Base-by-base conservation (phyloP, 768 basidiomycete genomes). In the Stropharia rugosoannulata region DNA sequence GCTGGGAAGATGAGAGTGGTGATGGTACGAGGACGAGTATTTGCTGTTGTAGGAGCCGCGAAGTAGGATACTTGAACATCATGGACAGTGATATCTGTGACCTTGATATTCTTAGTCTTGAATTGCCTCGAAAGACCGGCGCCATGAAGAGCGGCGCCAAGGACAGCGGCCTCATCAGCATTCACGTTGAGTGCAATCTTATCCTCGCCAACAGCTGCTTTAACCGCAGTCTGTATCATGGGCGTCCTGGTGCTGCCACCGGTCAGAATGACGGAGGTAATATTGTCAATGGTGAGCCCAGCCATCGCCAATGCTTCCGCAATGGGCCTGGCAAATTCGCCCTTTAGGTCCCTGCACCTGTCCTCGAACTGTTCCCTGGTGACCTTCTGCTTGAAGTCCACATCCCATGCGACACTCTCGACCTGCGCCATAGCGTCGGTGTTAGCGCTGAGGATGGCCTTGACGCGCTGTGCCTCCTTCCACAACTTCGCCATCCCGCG, bases 121-220 rank as follows among this genome's bases (percentile, higher is more conserved):
- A 97, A 98, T 64, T 92, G 92, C 39, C 89, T 80, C 61, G 89
- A 93, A 25, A 95, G 80, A 19, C 84, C 80, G 3, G 97, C 96
- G 13, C 95, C 97, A 59, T 96, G 86, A 47, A 97, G 85, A 1
- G 91, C 96, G 19, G 96, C 95, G 41, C 63, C 94, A 42, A 99
- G 82, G 16, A 98, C 96, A 22, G 90, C 91, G 0, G 94, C 92
- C 73, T 99, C 97, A 67, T 98, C 97, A 0, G 96, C 89, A 68
- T 99, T 98, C 58, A 99, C 92, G 62, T 98, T 98, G 66, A 88
- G 79, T 5, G 96, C 93, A 55, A 98, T 89, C 71, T 91, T 93
- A 50, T 87, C 83, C 45, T 89, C 86, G 67, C 93, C 93, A 51
- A 95, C 89, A 27, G 85, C 79, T 4, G 78, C 76, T 64, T 83